Evolutionary conservation across 2,329 filamentous ascomycete species (phyloP), one percentile per base, ranked within the genome.

Genomic region (Clarireedia monteithiana): DNA sequence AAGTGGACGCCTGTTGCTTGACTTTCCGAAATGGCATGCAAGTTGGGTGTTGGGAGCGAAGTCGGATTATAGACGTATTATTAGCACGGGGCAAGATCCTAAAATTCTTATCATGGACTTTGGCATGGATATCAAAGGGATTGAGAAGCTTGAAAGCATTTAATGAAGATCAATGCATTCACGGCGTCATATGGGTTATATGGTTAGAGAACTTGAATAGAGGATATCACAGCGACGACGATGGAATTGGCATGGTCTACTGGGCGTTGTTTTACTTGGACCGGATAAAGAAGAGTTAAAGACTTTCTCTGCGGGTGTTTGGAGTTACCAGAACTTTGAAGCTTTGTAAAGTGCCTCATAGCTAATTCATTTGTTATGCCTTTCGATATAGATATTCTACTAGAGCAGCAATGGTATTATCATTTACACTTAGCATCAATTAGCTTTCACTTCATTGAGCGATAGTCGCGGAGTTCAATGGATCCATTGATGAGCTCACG

Each of bases 31-130:
- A 63, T 97, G 91, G 91, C 95, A 96, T 57, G 86, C 87, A 10
- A 95, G 90, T 72, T 99, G 94, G 94, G 95, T 99, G 67, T 75
- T 99, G 58, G 91, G 89, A 61, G 94, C 94, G 51, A 96, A 96
- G 78, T 91, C 89, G 60, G 92, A 99, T 69, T 97, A 97, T 71
- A 81, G 92, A 58, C 84, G 94, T 59, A 94, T 99, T 60, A 89
- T 99, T 60, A 94, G 90, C 65, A 95, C 92, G 0, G 94, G 91
- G 50, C 94, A 99, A 72, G 91, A 96, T 67, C 88, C 91, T 36
- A 86, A 95, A 68, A 91, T 95, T 51, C 74, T 97, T 57, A 87
- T 99, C 58, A 86, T 97, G 78, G 94, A 99, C 73, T 99, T 97
- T 74, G 94, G 83, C 30, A 77, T 77, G 17, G 77, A 75, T 45